These are phyloP conservation scores for Aspergillus proliferans DNA, from an alignment of 2,329 filamentous ascomycete genomes.

Conservation along the genomic window DNA sequence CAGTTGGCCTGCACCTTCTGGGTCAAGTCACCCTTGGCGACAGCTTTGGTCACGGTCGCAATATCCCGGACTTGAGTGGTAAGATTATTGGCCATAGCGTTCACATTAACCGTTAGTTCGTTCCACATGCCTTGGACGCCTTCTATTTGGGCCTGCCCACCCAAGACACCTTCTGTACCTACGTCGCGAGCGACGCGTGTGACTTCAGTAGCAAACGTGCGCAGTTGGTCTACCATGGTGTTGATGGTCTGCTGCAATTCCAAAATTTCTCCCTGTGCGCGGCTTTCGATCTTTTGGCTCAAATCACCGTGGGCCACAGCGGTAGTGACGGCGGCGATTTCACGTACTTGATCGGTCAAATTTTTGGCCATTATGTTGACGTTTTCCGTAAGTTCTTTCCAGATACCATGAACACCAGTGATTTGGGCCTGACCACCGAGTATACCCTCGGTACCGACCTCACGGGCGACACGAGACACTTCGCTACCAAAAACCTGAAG, in stretches of 20 bases:
- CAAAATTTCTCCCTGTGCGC: slow-evolving; percentile 73
- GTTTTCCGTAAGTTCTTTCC: slow-evolving; percentile 93
- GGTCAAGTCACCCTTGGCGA: slow-evolving; percentile 79
- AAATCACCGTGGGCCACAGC: slow-evolving; percentile 77
- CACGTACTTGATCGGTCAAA: slow-evolving; percentile 74
- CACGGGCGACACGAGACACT: slow-evolving; percentile 86
- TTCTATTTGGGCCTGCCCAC: slow-evolving; percentile 75
- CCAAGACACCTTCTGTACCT: slow-evolving; percentile 75
- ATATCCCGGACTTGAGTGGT: slow-evolving; percentile 92
- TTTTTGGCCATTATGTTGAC: slow-evolving; percentile 82
- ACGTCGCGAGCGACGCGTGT: slow-evolving; percentile 77
- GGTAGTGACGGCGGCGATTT: slow-evolving; percentile 78
- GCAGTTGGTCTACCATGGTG: slow-evolving; percentile 80
- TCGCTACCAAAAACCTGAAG: slow-evolving; percentile 94
- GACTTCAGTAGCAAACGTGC: slow-evolving; percentile 78
- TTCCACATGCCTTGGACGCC: slow-evolving; percentile 87
- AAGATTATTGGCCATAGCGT: slow-evolving; percentile 81
- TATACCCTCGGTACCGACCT: slow-evolving; percentile 92
- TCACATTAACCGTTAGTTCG: slow-evolving; percentile 77
- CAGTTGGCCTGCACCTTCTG: slow-evolving; percentile 94
- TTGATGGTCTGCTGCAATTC: slow-evolving; percentile 82
- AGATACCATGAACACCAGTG: slow-evolving; percentile 89
- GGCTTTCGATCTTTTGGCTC: slow-evolving; percentile 76
- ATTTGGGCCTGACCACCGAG: slow-evolving; percentile 91
- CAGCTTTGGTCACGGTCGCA: slow-evolving; percentile 66